Evolutionary conservation across 352 stramenopile genomes (phyloP).

Genomic region (Pythium scleroteichum): DNA sequence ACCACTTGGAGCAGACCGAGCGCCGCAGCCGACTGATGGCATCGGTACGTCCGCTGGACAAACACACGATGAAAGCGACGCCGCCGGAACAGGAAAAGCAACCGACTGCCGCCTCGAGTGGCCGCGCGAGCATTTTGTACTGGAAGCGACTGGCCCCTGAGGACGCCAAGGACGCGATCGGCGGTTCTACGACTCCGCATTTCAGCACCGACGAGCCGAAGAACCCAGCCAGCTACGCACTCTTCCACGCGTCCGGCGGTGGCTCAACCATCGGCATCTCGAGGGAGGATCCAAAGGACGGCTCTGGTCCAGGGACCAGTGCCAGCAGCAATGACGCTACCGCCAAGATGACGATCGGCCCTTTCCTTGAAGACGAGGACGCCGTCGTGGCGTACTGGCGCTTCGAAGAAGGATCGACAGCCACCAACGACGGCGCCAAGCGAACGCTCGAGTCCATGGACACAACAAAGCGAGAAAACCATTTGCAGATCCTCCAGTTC

Average conservation of each 20-base stretch:
- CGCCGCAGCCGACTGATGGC: slow-evolving; percentile 67
- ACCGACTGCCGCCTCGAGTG: background rate
- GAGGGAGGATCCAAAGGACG: background rate
- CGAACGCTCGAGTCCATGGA: slow-evolving; percentile 58
- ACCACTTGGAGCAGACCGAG: slow-evolving; percentile 54
- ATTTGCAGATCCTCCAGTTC: slow-evolving; percentile 54
- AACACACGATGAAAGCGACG: slow-evolving; percentile 32
- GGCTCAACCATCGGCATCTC: background rate
- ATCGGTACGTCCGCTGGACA: slow-evolving; percentile 49
- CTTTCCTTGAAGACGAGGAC: slow-evolving; percentile 85
- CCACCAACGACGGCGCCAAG: slow-evolving; percentile 17
- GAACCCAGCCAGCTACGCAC: slow-evolving; percentile 49
- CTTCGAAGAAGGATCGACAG: slow-evolving; percentile 72
- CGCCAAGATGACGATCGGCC: slow-evolving; percentile 71
- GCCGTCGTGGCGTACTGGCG: slow-evolving; percentile 84
- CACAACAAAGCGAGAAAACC: slow-evolving; percentile 84
- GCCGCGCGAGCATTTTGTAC: slow-evolving; percentile 41
- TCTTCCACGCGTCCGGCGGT: slow-evolving; percentile 31
- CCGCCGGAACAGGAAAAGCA: background rate
- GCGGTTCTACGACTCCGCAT: slow-evolving; percentile 41
- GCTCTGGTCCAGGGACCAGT: background rate
- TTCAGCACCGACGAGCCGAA: slow-evolving; percentile 58
- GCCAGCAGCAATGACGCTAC: slow-evolving; percentile 1
- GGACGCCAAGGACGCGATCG: slow-evolving; percentile 66
- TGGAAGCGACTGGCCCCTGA: slow-evolving; percentile 75